phyloP scores from a whole-genome alignment of 2,329 filamentous ascomycete genomes.

The Daldinia eschscholtzii region DNA sequence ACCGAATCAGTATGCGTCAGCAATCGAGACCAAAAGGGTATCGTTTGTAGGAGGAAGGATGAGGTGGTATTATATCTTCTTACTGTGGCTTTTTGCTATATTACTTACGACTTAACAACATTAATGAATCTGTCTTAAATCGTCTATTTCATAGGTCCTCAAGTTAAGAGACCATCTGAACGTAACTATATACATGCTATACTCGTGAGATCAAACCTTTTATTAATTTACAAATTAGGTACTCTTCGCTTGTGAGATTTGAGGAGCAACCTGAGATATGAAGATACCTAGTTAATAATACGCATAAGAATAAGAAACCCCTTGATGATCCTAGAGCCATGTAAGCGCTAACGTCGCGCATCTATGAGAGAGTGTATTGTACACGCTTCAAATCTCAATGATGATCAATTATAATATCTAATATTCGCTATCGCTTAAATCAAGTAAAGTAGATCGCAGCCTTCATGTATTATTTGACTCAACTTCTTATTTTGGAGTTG shows the following conservation, averaged over 20 bases:
- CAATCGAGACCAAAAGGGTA: constrained; percentile 21
- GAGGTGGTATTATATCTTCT: constrained; percentile 36
- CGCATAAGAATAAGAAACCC: not conserved
- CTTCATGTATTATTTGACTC: not conserved
- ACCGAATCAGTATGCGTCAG: constrained; percentile 33
- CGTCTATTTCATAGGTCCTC: not conserved
- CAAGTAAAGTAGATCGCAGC: not conserved
- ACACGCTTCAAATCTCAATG: not conserved
- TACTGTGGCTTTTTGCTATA: constrained; percentile 17
- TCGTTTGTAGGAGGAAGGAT: constrained; percentile 24
- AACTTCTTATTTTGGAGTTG: constrained; percentile 1
- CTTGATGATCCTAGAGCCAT: not conserved
- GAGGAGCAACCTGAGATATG: not conserved
- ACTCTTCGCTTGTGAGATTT: not conserved
- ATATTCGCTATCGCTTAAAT: not conserved
- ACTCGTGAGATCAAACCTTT: not conserved
- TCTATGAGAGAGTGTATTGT: not conserved
- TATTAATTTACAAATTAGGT: not conserved
- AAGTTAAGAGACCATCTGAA: not conserved
- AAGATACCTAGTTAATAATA: not conserved
- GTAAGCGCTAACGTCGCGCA: constrained; percentile 6
- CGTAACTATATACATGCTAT: not conserved
- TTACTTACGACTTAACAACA: constrained; percentile 8
- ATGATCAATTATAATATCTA: not conserved
- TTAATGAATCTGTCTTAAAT: constrained; percentile 9